phyloP scores from a whole-genome alignment of 768 basidiomycete species.

The Podaxis sp. region DNA sequence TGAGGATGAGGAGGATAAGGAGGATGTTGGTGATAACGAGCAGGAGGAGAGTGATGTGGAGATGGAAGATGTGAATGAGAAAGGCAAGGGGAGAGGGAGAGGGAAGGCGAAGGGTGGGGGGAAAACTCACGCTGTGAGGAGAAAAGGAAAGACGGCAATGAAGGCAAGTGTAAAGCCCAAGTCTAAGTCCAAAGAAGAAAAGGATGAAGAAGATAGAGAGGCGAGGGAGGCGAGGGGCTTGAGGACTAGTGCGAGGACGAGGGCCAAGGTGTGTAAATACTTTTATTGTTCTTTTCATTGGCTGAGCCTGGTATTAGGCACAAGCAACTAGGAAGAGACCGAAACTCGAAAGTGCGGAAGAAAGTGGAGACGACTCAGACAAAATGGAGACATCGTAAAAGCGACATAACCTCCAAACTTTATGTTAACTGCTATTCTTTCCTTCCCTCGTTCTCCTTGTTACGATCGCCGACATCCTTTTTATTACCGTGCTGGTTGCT shows the following conservation, averaged over 20 bases:
- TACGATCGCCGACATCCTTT: background rate
- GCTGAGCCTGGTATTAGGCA: background rate
- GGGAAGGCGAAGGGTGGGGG: background rate
- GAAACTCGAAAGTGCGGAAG: background rate
- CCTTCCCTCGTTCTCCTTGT: background rate
- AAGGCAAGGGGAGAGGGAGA: background rate
- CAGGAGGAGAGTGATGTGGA: conserved; percentile 11
- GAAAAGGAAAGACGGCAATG: background rate
- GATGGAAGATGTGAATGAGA: conserved; percentile 5
- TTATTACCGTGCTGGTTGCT: background rate
- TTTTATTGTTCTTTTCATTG: background rate
- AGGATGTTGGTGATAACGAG: background rate
- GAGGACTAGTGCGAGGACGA: conserved; percentile 11
- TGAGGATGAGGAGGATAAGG: background rate
- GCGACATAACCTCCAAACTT: background rate
- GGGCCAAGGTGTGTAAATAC: background rate
- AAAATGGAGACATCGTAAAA: conserved; percentile 11
- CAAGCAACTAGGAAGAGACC: conserved; percentile 4
- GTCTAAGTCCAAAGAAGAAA: background rate
- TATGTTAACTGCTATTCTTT: background rate
- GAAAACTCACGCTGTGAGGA: background rate
- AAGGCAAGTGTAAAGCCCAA: background rate
- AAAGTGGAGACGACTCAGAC: conserved; percentile 2
- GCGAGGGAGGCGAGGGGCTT: conserved; percentile 9
- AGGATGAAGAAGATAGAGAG: conserved; percentile 10